A percentile compares a stretch with the other conserved stretches of the same genome.
Conservation (phyloP, 148 eudicot genomes). For the Linanthus parryae region DNA sequence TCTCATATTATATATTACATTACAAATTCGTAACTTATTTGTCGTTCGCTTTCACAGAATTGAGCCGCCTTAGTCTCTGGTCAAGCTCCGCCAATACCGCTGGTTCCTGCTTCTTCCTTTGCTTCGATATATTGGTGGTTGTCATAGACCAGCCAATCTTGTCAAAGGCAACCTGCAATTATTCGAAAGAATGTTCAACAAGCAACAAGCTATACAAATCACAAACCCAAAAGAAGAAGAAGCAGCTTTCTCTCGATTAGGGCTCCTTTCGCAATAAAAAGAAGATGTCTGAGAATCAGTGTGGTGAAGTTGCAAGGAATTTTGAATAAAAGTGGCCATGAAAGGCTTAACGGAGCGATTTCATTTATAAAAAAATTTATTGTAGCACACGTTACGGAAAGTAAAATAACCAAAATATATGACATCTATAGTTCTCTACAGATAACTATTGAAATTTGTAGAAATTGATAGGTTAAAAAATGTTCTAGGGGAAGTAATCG, state of each 20-base stretch:
- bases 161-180: constrained; percentile 83
- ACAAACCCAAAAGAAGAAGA: neutral
- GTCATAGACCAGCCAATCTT: constrained; percentile 81
- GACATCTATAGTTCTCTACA: no score
- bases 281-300: no score
- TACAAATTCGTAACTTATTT: constrained; percentile 1
- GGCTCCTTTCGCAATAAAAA: neutral
- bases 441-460: no score
- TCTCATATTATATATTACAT: neutral
- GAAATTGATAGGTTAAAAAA: no score
- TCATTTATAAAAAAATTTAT: no score
- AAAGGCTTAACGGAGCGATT: no score
- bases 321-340: no score
- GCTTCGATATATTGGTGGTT: constrained; percentile 70
- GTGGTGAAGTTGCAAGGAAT: no score
- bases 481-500: no score
- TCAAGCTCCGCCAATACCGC: constrained; percentile 96
- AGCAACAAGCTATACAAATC: neutral
- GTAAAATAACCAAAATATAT: no score
- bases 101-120: constrained; percentile 93
- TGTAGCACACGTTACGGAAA: no score
- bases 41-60: constrained; percentile 38
- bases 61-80: constrained; percentile 66
- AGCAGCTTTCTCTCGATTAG: neutral
- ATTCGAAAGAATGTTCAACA: neutral